Conservation (phyloP, 495 filamentous ascomycete genomes). For the Penicillium taxi region DNA sequence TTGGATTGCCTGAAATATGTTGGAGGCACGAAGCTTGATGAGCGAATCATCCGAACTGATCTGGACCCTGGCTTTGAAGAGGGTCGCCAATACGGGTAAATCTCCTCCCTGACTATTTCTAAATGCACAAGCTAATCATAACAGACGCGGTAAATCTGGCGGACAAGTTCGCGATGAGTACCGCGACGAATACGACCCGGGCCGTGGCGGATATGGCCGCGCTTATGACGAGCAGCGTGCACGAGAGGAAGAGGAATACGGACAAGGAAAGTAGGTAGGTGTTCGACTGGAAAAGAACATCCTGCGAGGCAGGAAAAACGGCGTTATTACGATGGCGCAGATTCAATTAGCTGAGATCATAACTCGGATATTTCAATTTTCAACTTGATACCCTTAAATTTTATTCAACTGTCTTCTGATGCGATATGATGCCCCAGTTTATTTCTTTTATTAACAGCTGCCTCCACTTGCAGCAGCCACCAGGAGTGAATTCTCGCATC, state of each 20-base stretch:
- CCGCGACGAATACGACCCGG: slow-evolving; percentile 90
- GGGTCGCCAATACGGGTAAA: slow-evolving; percentile 85
- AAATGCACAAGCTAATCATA: slow-evolving; percentile 4
- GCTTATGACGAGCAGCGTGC: slow-evolving; percentile 56
- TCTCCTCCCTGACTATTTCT: background rate
- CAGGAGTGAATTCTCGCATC: slow-evolving; percentile 86
- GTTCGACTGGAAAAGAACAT: slow-evolving; percentile 9
- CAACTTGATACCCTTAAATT: slow-evolving; percentile 12
- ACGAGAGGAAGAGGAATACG: slow-evolving; percentile 50
- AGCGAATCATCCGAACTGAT: slow-evolving; percentile 94
- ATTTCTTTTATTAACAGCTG: slow-evolving; percentile 24
- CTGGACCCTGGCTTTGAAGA: slow-evolving; percentile 93
- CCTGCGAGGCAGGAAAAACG: slow-evolving; percentile 24
- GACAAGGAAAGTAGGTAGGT: slow-evolving; percentile 36
- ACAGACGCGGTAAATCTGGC: slow-evolving; percentile 75
- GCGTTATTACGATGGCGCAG: slow-evolving; percentile 24
- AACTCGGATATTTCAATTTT: slow-evolving; percentile 20
- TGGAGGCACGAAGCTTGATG: slow-evolving; percentile 96
- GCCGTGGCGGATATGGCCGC: slow-evolving; percentile 75
- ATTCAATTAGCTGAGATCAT: slow-evolving; percentile 17
- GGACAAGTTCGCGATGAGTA: slow-evolving; percentile 98
- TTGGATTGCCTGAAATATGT: slow-evolving; percentile 98
- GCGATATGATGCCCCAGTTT: slow-evolving; percentile 19
- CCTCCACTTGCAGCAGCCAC: slow-evolving; percentile 75
- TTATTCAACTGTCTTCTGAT: slow-evolving; percentile 9